phyloP scores from a whole-genome alignment of 2,329 filamentous ascomycete genomes.

The Xylariaceae sp. region DNA sequence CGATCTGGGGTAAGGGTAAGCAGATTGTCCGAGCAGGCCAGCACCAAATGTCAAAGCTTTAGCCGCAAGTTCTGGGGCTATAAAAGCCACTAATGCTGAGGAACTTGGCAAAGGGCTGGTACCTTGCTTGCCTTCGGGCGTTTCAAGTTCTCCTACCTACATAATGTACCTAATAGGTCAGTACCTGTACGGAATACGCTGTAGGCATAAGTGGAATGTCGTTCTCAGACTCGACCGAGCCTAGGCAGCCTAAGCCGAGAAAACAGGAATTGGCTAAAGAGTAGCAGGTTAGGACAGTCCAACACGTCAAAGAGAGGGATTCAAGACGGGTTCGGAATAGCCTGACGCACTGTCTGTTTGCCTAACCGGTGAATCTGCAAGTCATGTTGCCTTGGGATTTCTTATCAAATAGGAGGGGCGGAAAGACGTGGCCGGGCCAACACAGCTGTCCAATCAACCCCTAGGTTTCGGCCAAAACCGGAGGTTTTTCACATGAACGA shows the following conservation, averaged over 20 bases:
- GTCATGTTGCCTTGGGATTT: slow-evolving; percentile 28
- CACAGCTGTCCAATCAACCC: slow-evolving; percentile 12
- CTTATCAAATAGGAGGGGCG: slow-evolving; percentile 22
- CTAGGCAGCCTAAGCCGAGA: too few species aligned
- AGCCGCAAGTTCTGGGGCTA: neutral
- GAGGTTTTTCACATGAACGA: neutral
- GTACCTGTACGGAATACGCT: too few species aligned
- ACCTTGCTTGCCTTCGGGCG: too few species aligned
- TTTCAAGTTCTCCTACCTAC: too few species aligned
- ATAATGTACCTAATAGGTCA: too few species aligned
- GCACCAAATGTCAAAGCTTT: slow-evolving; percentile 3
- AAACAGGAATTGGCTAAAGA: too few species aligned
- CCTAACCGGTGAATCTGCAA: slow-evolving; percentile 31
- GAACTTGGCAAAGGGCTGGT: too few species aligned
- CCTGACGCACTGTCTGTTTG: slow-evolving; percentile 32
- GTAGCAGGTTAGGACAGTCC: slow-evolving; percentile 5
- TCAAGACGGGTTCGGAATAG: neutral
- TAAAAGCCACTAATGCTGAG: too few species aligned
- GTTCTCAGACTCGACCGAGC: too few species aligned
- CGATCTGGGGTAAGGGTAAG: slow-evolving; percentile 29
- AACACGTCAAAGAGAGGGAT: slow-evolving; percentile 1
- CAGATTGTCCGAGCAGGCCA: slow-evolving; percentile 1
- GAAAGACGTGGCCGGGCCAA: slow-evolving; percentile 28
- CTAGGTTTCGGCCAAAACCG: slow-evolving; percentile 17
- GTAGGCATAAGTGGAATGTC: too few species aligned